Conservation (phyloP, 2,329 filamentous ascomycete genomes). For the Penicillium sp. region DNA sequence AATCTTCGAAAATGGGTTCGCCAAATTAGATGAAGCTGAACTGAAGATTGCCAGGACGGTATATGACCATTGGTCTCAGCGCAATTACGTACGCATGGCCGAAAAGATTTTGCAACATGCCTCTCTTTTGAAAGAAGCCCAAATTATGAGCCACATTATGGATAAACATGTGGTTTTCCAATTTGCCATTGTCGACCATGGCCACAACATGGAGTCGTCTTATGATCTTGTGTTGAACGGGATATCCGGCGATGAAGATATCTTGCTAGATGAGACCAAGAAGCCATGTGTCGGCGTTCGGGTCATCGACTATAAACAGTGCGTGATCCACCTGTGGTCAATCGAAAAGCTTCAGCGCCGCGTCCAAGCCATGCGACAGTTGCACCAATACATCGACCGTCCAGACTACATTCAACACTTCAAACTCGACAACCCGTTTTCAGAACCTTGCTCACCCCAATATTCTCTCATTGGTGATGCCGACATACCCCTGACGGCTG, state of each 20-base stretch:
- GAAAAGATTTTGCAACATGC: slow-evolving; percentile 88
- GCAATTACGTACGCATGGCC: slow-evolving; percentile 90
- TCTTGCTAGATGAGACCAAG: slow-evolving; percentile 72
- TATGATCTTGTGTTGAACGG: slow-evolving; percentile 96
- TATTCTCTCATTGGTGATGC: slow-evolving; percentile 92
- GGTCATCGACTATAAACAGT: slow-evolving; percentile 85
- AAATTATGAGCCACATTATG: slow-evolving; percentile 96
- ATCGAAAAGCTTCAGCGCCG: slow-evolving; percentile 86
- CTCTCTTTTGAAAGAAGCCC: slow-evolving; percentile 85
- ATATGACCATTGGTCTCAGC: slow-evolving; percentile 73
- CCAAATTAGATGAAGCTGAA: slow-evolving; percentile 68
- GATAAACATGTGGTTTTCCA: slow-evolving; percentile 92
- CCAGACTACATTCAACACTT: slow-evolving; percentile 94
- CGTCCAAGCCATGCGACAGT: slow-evolving; percentile 88
- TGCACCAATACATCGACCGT: slow-evolving; percentile 93
- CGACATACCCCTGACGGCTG: slow-evolving; percentile 85
- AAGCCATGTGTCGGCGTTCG: slow-evolving; percentile 91
- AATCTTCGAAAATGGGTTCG: slow-evolving; percentile 44
- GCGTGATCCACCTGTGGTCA: slow-evolving; percentile 89
- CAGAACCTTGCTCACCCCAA: slow-evolving; percentile 84
- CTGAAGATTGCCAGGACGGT: slow-evolving; percentile 66
- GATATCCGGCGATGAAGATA: slow-evolving; percentile 80
- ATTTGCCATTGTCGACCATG: slow-evolving; percentile 85
- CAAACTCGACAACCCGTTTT: slow-evolving; percentile 87
- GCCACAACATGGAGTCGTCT: slow-evolving; percentile 84